phyloP scores from a whole-genome alignment of 345 rosid genomes.

The Nasturtium officinale region DNA sequence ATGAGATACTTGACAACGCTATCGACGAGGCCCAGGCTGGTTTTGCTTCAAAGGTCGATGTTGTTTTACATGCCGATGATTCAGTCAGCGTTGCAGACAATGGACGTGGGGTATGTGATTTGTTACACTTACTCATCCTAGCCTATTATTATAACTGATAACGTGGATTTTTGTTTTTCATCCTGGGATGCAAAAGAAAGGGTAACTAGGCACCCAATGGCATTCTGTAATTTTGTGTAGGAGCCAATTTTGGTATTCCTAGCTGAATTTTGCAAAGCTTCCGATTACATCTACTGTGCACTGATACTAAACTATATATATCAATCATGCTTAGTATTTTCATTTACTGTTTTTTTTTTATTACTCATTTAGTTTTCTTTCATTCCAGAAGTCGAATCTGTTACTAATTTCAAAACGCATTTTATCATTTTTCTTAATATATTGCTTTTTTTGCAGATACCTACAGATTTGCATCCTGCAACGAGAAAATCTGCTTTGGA shows the following conservation, averaged over 20 bases:
- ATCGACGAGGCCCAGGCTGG: slow-evolving; percentile 99
- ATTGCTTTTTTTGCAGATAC: slow-evolving; percentile 66
- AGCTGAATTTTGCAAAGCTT: neutral
- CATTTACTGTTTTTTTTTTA: slow-evolving; percentile 1
- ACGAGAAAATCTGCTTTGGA: slow-evolving; percentile 90
- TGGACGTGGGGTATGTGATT: slow-evolving; percentile 86
- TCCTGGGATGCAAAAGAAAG: neutral
- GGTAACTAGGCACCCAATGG: slow-evolving; percentile 4
- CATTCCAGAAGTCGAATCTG: slow-evolving; percentile 8
- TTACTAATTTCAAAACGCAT: neutral
- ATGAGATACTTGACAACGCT: slow-evolving; percentile 95
- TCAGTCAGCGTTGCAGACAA: slow-evolving; percentile 85
- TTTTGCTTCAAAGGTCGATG: slow-evolving; percentile 72
- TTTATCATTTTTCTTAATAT: slow-evolving; percentile 4
- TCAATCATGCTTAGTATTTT: neutral
- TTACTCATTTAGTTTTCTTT: neutral
- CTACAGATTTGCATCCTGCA: slow-evolving; percentile 89
- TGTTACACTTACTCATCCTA: slow-evolving; percentile 24
- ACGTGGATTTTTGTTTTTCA: neutral
- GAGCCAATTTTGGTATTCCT: neutral
- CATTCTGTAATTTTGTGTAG: neutral
- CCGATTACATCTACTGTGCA: neutral
- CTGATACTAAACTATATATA: neutral
- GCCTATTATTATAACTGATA: neutral
- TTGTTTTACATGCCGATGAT: slow-evolving; percentile 68